Conservation (phyloP, 2,329 filamentous ascomycete species). For the Fusarium veterinarium region DNA sequence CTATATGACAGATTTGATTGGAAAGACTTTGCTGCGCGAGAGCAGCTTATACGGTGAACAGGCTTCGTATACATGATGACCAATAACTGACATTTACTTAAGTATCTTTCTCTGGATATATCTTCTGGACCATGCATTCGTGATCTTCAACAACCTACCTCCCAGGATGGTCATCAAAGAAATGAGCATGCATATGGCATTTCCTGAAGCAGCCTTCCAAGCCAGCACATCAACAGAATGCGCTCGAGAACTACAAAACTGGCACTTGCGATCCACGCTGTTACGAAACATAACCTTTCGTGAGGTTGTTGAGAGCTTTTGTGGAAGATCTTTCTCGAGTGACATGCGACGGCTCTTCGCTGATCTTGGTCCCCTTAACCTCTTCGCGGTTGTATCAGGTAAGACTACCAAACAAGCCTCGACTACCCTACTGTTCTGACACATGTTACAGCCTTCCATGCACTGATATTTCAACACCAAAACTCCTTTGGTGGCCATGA, state of each 20-base stretch:
- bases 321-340: not conserved
- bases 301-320: not conserved
- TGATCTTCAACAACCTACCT: not conserved
- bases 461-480: not conserved
- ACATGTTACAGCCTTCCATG: not conserved
- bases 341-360: not conserved
- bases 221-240: not conserved
- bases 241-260: not conserved
- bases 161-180: not conserved
- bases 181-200: conserved; percentile 5
- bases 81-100: accelerated
- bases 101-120: not conserved
- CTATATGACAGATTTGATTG: not conserved
- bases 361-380: not conserved
- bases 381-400: not conserved
- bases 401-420: accelerated
- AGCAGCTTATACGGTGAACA: not conserved
- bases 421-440: accelerated
- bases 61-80: accelerated
- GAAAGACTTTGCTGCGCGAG: not conserved
- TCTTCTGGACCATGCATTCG: not conserved
- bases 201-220: not conserved
- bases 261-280: not conserved
- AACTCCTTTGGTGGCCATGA: not conserved
- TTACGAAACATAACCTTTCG: not conserved